Evolutionary conservation across 192 early-diverging fungal species (phyloP).

Genomic region (Gigaspora rosea): DNA sequence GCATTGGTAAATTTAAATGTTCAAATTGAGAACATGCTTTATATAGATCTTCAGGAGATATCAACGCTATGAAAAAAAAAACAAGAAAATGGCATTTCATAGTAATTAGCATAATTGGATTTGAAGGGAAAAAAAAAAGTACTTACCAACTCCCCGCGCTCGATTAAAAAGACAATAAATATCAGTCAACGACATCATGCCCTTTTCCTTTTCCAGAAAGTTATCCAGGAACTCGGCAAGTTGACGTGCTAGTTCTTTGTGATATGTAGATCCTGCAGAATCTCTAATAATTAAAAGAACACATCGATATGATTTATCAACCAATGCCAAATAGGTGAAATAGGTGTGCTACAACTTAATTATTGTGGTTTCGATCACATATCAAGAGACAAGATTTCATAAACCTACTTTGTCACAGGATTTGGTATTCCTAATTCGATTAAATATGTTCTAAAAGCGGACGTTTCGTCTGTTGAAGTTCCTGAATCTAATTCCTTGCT

Average conservation of each 20-base stretch:
- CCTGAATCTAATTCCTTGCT: slow-evolving; percentile 43
- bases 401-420: slow-evolving; percentile 81
- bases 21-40: slow-evolving; percentile 75
- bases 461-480: slow-evolving; percentile 44
- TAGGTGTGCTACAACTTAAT: neutral
- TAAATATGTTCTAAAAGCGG: slow-evolving; percentile 67
- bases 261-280: slow-evolving; percentile 83
- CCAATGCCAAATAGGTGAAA: neutral
- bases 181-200: slow-evolving; percentile 84
- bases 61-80: slow-evolving; percentile 57
- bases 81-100: neutral
- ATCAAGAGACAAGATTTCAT: neutral
- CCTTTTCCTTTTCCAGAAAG: slow-evolving; percentile 63
- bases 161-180: slow-evolving; percentile 95
- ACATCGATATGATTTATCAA: neutral
- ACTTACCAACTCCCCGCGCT: slow-evolving; percentile 80
- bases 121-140: slow-evolving; percentile 5
- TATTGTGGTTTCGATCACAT: too few relatives aligned
- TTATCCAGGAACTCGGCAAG: slow-evolving; percentile 80
- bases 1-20: slow-evolving; percentile 67
- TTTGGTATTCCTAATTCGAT: slow-evolving; percentile 88
- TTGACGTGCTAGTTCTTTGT: slow-evolving; percentile 84
- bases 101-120: neutral
- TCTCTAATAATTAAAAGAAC: slow-evolving; percentile 50
- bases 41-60: slow-evolving; percentile 92